These are phyloP conservation scores for Fistulifera solaris DNA, from an alignment of 108 stramenopile species.

Conservation along the genomic window DNA sequence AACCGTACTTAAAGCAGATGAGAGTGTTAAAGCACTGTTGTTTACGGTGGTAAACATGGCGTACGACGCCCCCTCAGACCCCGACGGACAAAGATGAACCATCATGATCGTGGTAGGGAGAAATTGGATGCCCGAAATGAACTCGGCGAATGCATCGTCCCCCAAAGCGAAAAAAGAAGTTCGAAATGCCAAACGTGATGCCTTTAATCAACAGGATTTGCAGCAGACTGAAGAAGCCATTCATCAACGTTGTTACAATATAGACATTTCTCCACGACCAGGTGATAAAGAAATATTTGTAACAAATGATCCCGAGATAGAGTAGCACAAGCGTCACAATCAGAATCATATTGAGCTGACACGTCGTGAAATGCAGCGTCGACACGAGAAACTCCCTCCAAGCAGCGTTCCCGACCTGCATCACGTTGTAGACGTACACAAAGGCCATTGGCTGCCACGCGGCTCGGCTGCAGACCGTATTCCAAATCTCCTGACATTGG, in stretches of 20 bases:
- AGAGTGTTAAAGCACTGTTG: conserved; percentile 52
- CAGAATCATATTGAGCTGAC: conserved; percentile 61
- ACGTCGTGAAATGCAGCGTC: conserved; percentile 52
- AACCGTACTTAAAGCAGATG: conserved; percentile 46
- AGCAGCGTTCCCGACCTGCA: conserved; percentile 78
- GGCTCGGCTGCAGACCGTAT: conserved; percentile 70
- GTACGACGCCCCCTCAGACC: conserved; percentile 74
- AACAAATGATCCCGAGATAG: conserved; percentile 66
- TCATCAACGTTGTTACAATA: conserved; percentile 60
- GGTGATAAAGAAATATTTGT: conserved; percentile 76
- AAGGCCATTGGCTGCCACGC: conserved; percentile 87
- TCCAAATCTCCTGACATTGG: conserved; percentile 77
- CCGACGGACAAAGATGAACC: conserved; percentile 71
- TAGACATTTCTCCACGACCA: conserved; percentile 77
- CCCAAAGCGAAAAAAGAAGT: conserved; percentile 76
- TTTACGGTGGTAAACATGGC: conserved; percentile 83
- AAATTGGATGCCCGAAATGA: conserved; percentile 47
- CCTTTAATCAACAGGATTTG: conserved; percentile 71
- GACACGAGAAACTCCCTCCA: conserved; percentile 76
- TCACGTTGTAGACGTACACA: conserved; percentile 78
- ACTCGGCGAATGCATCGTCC: conserved; percentile 80
- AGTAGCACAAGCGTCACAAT: conserved; percentile 61
- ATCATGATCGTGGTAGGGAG: conserved; percentile 54
- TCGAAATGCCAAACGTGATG: conserved; percentile 66
- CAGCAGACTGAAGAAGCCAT: conserved; percentile 56